phyloP scores from a whole-genome alignment of 805 yeast species.

The Saccharomyces kudriavzevii region DNA sequence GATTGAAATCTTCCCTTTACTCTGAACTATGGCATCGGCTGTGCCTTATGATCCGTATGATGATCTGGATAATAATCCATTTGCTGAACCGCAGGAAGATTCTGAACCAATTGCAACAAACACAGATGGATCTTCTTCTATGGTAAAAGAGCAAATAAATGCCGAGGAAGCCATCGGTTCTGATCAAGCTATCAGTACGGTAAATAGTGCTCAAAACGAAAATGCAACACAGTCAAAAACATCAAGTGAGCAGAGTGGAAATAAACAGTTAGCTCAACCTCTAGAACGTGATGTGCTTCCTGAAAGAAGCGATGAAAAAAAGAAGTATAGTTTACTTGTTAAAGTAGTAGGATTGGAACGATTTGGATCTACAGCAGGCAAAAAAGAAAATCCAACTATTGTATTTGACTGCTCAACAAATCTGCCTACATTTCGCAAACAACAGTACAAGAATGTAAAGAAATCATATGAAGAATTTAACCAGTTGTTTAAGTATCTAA shows the following conservation, averaged over 20 bases:
- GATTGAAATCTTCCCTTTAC: conserved; percentile 12
- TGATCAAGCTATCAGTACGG: conserved; percentile 1
- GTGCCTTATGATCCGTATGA: conserved; percentile 29
- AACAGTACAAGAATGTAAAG: conserved; percentile 61
- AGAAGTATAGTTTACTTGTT: conserved; percentile 38
- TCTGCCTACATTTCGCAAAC: conserved; percentile 68
- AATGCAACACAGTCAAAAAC: conserved; percentile 6
- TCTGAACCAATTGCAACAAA: conserved; percentile 7
- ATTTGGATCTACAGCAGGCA: conserved; percentile 42
- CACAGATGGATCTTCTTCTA: conserved; percentile 1
- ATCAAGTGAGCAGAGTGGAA: conserved; percentile 1
- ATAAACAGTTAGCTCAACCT: background rate
- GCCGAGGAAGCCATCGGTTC: conserved; percentile 1
- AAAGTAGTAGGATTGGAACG: conserved; percentile 65
- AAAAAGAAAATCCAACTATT: conserved; percentile 71
- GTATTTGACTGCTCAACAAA: conserved; percentile 62
- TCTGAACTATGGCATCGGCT: conserved; percentile 12
- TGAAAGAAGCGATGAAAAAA: background rate
- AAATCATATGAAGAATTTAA: conserved; percentile 74
- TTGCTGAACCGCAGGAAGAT: conserved; percentile 39
- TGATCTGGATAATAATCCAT: conserved; percentile 54
- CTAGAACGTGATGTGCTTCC: conserved; percentile 1
- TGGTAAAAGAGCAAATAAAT: background rate
- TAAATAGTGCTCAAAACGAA: background rate
- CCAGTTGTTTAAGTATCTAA: conserved; percentile 67